Conservation (phyloP, 1,284 basidiomycete genomes). For the Malassezia arunalokei region DNA sequence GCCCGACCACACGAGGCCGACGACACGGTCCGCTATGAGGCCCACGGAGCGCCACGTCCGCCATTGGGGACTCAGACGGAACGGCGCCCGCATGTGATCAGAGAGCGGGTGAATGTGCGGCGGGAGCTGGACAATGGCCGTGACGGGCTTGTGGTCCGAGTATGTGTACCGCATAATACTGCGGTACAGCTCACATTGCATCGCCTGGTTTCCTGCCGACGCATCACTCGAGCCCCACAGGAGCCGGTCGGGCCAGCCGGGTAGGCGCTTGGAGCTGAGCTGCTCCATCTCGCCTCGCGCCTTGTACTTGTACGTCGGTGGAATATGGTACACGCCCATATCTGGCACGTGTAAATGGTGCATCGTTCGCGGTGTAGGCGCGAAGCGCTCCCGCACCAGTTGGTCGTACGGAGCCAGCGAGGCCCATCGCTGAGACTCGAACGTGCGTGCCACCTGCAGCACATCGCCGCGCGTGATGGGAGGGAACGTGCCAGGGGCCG, state of each 20-base stretch:
- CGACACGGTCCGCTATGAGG: slow-evolving; percentile 56
- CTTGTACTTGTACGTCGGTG: slow-evolving; percentile 44
- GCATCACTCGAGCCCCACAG: slow-evolving; percentile 57
- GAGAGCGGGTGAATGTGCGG: slow-evolving; percentile 48
- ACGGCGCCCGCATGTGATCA: slow-evolving; percentile 20
- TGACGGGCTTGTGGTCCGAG: slow-evolving; percentile 47
- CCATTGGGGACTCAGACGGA: slow-evolving; percentile 45
- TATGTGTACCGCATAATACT: slow-evolving; percentile 39
- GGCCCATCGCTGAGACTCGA: slow-evolving; percentile 27
- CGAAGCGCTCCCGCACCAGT: slow-evolving; percentile 23
- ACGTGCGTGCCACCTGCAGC: slow-evolving; percentile 14
- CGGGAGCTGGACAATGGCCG: slow-evolving; percentile 38
- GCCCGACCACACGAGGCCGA: slow-evolving; percentile 65
- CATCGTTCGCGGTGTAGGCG: slow-evolving; percentile 23
- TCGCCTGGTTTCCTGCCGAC: slow-evolving; percentile 50
- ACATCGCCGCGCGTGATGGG: slow-evolving; percentile 2
- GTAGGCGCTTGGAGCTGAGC: slow-evolving; percentile 59
- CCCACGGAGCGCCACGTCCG: slow-evolving; percentile 57
- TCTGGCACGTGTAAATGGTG: slow-evolving; percentile 34
- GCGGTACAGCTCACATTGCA: slow-evolving; percentile 38
- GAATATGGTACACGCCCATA: slow-evolving; percentile 20
- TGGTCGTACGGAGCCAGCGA: slow-evolving; percentile 35
- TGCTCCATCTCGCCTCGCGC: slow-evolving; percentile 54
- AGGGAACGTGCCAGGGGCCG: background rate
- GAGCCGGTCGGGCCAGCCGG: slow-evolving; percentile 90